Conservation (phyloP, 1,139 yeast genomes). For the Candida sp. region DNA sequence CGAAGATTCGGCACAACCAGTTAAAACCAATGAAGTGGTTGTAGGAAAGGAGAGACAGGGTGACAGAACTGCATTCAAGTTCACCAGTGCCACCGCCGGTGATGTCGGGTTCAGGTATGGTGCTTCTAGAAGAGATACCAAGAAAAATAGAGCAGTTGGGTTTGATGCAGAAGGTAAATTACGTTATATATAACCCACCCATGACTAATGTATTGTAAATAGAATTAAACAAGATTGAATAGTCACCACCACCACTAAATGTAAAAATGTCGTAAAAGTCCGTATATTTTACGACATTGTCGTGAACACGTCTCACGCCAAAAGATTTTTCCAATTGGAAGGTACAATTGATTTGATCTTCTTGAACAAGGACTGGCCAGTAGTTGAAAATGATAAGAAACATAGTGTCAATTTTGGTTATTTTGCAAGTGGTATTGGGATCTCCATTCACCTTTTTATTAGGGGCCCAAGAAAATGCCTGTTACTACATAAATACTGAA, state of each 20-base stretch:
- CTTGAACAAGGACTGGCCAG: neutral
- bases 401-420: slow-evolving; percentile 17
- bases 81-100: slow-evolving; percentile 76
- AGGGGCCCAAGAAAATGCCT: slow-evolving; percentile 74
- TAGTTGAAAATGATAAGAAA: slow-evolving; percentile 3
- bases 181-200: slow-evolving; percentile 26
- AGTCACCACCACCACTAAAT: neutral
- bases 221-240: neutral
- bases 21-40: slow-evolving; percentile 29
- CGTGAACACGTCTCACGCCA: neutral
- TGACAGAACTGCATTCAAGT: slow-evolving; percentile 66
- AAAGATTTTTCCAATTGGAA: neutral
- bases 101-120: slow-evolving; percentile 91
- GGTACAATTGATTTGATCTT: neutral
- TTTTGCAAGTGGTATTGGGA: slow-evolving; percentile 33
- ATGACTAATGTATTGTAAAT: neutral
- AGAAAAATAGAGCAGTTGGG: slow-evolving; percentile 78
- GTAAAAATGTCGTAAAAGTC: too few species aligned
- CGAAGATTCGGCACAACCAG: slow-evolving; percentile 26
- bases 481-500: slow-evolving; percentile 75
- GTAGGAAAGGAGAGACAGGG: slow-evolving; percentile 51
- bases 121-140: slow-evolving; percentile 83
- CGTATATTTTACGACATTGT: neutral
- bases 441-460: slow-evolving; percentile 74
- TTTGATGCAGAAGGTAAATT: slow-evolving; percentile 71